Evolutionary conservation across 2,329 filamentous ascomycete genomes (phyloP).

Genomic region (Juglanconis oblonga): DNA sequence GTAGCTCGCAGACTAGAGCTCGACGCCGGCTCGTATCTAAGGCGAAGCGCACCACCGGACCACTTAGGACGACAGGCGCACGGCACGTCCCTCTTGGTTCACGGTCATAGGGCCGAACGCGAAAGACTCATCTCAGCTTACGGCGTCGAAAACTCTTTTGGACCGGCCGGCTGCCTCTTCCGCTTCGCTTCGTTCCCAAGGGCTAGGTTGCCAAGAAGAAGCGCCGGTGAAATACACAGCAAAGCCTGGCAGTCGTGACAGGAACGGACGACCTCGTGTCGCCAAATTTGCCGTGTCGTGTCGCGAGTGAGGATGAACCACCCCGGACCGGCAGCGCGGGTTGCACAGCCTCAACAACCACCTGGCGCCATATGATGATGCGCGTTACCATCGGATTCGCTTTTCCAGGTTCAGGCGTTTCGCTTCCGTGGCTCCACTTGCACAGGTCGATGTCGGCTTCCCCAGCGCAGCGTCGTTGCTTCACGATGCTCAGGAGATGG

Average conservation of each 20-base stretch:
- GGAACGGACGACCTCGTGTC: background rate
- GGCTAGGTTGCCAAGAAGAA: background rate
- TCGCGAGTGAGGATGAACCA: background rate
- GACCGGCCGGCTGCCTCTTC: background rate
- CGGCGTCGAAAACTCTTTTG: background rate
- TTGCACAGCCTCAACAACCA: constrained; percentile 16
- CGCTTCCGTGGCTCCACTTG: constrained; percentile 9
- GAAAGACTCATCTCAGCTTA: background rate
- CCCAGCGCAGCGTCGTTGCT: background rate
- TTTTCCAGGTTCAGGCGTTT: background rate
- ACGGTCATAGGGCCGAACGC: background rate
- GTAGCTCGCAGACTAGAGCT: background rate
- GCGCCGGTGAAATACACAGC: background rate
- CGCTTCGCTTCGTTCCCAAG: background rate
- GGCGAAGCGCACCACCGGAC: no score
- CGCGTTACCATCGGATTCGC: background rate
- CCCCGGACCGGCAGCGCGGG: background rate
- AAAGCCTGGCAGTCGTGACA: background rate
- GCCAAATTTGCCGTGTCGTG: constrained; percentile 1
- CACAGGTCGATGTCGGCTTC: background rate
- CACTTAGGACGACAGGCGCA: no score
- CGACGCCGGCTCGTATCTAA: background rate
- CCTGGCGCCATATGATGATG: constrained; percentile 8
- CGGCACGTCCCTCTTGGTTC: background rate
- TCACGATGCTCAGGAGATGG: background rate